phyloP scores from a whole-genome alignment of 805 yeast species.

The Myxozyma vanderwaltii region DNA sequence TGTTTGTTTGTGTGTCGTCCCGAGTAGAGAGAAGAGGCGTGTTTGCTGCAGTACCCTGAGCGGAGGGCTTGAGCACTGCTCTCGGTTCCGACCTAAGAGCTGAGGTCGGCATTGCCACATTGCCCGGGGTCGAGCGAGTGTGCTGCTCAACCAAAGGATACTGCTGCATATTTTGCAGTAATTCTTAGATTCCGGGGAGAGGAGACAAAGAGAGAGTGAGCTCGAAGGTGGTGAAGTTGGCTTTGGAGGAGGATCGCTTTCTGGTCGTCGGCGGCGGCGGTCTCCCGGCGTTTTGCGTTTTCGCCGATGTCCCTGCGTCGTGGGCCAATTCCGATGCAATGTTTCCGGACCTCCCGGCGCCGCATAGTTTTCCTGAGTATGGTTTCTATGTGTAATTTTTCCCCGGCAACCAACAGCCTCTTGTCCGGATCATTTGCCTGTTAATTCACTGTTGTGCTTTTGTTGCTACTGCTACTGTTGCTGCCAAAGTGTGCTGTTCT shows the following conservation, averaged over 20 bases:
- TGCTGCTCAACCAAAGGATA: constrained; percentile 4
- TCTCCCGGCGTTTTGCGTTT: neutral
- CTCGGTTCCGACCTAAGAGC: constrained; percentile 11
- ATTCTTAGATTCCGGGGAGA: neutral
- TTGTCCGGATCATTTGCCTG: too few species aligned
- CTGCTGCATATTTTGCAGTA: neutral
- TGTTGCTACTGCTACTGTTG: too few species aligned
- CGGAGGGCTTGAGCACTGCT: constrained; percentile 3
- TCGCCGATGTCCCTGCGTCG: neutral
- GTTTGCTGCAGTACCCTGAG: neutral
- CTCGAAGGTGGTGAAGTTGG: neutral
- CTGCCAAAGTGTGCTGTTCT: too few species aligned
- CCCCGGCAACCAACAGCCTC: too few species aligned
- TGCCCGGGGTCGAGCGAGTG: neutral
- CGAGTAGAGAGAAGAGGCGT: neutral
- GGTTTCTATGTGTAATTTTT: too few species aligned
- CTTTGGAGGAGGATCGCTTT: neutral
- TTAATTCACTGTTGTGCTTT: too few species aligned
- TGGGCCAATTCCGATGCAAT: neutral
- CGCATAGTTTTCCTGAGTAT: too few species aligned
- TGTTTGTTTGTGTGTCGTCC: neutral
- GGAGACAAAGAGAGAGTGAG: neutral
- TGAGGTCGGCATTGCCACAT: constrained; percentile 7
- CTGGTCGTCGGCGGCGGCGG: neutral
- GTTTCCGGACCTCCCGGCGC: too few species aligned